phyloP scores from a whole-genome alignment of 2,329 filamentous ascomycete species.

The Scedosporium aurantiacum region DNA sequence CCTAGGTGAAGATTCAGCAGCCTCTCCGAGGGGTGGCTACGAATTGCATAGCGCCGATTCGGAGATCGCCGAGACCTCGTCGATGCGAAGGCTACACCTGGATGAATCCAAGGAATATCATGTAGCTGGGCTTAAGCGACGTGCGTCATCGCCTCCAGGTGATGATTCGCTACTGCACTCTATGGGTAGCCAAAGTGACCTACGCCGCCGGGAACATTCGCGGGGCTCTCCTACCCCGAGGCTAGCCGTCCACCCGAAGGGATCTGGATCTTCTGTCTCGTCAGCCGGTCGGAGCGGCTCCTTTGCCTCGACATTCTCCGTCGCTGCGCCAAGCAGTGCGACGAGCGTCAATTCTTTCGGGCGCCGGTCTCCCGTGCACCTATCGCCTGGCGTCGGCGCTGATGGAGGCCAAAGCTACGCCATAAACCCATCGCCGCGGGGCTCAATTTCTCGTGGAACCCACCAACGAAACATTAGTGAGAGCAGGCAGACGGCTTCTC shows the following conservation, averaged over 20 bases:
- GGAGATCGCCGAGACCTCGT: constrained; percentile 40
- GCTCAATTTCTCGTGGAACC: constrained; percentile 30
- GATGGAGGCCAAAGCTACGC: constrained; percentile 19
- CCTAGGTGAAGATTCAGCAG: constrained; percentile 31
- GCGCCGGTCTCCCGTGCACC: constrained; percentile 32
- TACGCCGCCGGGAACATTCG: constrained; percentile 32
- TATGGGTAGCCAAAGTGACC: constrained; percentile 28
- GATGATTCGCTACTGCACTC: constrained; percentile 32
- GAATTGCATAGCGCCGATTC: constrained; percentile 28
- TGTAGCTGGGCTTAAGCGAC: constrained; percentile 38
- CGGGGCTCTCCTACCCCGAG: constrained; percentile 43
- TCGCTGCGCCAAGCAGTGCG: constrained; percentile 28
- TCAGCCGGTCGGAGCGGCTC: constrained; percentile 34
- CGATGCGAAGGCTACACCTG: constrained; percentile 37
- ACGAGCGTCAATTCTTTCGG: constrained; percentile 33
- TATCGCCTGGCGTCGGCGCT: constrained; percentile 36
- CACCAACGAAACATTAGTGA: constrained; percentile 37
- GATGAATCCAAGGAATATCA: constrained; percentile 33
- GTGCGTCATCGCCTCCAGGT: constrained; percentile 42
- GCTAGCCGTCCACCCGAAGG: constrained; percentile 33
- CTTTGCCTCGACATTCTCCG: constrained; percentile 33
- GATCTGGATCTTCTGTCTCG: constrained; percentile 33
- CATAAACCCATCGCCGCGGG: constrained; percentile 37
- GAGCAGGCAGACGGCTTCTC: constrained; percentile 30
- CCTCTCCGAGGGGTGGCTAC: constrained; percentile 32